Conservation (phyloP, 768 basidiomycete genomes). For the Termitomyces sp. region DNA sequence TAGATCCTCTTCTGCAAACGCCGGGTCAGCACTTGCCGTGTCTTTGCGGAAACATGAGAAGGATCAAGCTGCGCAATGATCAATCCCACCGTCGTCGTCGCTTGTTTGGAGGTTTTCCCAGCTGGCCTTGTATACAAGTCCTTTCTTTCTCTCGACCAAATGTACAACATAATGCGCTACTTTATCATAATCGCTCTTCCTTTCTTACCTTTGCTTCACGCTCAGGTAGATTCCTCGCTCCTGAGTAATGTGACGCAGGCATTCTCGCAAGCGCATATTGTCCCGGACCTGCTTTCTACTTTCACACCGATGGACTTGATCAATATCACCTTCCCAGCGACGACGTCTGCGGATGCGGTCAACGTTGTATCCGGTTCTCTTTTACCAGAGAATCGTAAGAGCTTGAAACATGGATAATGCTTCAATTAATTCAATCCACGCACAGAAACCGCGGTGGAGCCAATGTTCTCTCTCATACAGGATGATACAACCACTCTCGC, state of each 20-base stretch:
- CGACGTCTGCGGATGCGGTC: slow-evolving; percentile 19
- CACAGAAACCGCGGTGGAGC: slow-evolving; percentile 28
- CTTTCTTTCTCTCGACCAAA: background rate
- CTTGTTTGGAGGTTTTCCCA: background rate
- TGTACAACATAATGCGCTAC: background rate
- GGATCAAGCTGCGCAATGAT: background rate
- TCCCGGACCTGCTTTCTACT: slow-evolving; percentile 32
- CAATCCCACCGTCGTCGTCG: background rate
- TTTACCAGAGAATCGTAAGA: slow-evolving; percentile 31
- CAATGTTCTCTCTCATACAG: slow-evolving; percentile 24
- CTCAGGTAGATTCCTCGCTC: slow-evolving; percentile 11
- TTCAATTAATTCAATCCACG: background rate
- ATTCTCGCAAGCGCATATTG: slow-evolving; percentile 32
- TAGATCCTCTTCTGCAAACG: no score
- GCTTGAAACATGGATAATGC: background rate
- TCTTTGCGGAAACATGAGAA: background rate
- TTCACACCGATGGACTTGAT: slow-evolving; percentile 32
- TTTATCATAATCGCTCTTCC: slow-evolving; percentile 3
- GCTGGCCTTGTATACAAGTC: background rate
- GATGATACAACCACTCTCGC: slow-evolving; percentile 16
- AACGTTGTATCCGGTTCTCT: slow-evolving; percentile 30
- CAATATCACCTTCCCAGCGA: slow-evolving; percentile 32
- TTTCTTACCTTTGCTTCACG: slow-evolving; percentile 9
- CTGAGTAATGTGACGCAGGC: slow-evolving; percentile 19
- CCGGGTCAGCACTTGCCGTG: no score